Conservation (phyloP, 2,329 filamentous ascomycete genomes). For the Acephala macrosclerotiorum region DNA sequence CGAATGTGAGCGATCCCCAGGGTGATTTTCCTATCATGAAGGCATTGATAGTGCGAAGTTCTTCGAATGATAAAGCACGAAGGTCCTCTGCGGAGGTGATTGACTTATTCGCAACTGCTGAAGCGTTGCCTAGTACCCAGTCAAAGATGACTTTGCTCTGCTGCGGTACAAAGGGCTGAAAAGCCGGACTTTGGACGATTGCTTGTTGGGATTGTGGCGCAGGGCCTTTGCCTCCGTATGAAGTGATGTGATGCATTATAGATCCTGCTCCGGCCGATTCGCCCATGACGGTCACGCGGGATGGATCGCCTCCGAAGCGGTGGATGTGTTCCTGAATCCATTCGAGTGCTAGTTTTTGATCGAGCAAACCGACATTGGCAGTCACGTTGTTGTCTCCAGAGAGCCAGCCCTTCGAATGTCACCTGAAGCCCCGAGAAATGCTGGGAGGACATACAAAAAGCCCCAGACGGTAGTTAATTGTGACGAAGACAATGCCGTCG, state of each 20-base stretch:
- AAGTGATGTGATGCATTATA: conserved; percentile 63
- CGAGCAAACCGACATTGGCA: conserved; percentile 58
- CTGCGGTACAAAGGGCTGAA: conserved; percentile 13
- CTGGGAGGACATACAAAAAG: conserved; percentile 38
- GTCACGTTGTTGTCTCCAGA: conserved; percentile 54
- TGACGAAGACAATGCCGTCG: conserved; percentile 48
- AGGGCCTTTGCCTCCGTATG: conserved; percentile 51
- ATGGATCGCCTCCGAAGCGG: conserved; percentile 61
- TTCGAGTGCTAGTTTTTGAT: conserved; percentile 62
- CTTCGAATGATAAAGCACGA: conserved; percentile 25
- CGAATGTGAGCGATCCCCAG: conserved; percentile 52
- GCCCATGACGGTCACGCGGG: conserved; percentile 58
- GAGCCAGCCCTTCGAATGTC: conserved; percentile 35
- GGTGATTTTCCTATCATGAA: conserved; percentile 30
- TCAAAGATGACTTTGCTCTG: conserved; percentile 27
- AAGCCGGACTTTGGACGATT: conserved; percentile 43
- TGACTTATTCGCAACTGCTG: conserved; percentile 21
- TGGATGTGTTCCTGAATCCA: conserved; percentile 63
- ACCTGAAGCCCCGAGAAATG: neutral
- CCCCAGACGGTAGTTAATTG: conserved; percentile 47
- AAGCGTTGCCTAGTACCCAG: conserved; percentile 28
- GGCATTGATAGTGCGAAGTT: conserved; percentile 30
- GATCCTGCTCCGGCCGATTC: conserved; percentile 60
- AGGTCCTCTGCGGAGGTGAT: conserved; percentile 28
- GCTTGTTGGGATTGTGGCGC: conserved; percentile 52